phyloP scores from a whole-genome alignment of 306 rosid genomes.

The Arachis stenosperma region DNA sequence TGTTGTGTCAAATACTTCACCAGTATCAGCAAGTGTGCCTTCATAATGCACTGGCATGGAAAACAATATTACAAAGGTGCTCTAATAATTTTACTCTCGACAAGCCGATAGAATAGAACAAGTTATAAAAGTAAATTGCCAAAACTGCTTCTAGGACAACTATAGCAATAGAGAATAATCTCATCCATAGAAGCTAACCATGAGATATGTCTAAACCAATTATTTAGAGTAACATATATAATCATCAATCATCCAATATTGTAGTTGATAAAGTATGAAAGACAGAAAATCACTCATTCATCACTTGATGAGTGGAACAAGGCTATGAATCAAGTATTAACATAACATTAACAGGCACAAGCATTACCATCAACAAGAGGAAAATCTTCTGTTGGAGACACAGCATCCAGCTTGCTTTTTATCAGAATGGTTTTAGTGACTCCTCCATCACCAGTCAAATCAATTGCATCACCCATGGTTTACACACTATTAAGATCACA shows the following conservation, averaged over 20 bases:
- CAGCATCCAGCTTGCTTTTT: constrained; percentile 78
- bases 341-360: constrained; percentile 3
- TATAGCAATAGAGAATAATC: background rate
- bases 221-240: background rate
- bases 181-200: background rate
- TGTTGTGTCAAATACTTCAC: constrained; percentile 90
- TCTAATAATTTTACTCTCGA: background rate
- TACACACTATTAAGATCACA: constrained; percentile 39
- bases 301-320: background rate
- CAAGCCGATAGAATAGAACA: background rate
- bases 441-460: constrained; percentile 93
- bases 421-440: constrained; percentile 73
- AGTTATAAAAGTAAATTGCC: background rate
- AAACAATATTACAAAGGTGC: constrained; percentile 28
- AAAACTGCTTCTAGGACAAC: background rate
- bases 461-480: constrained; percentile 79
- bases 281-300: background rate
- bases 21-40: constrained; percentile 79
- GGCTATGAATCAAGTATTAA: background rate
- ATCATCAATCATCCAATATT: background rate
- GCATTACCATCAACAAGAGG: constrained; percentile 90
- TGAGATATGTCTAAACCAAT: background rate
- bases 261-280: background rate
- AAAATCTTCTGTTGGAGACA: constrained; percentile 76
- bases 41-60: constrained; percentile 80